Percentiles rank a stretch among this genome's conserved stretches.
Evolutionary conservation across 257 asterid genomes (phyloP).

Genomic region (Nemophila menziesii): DNA sequence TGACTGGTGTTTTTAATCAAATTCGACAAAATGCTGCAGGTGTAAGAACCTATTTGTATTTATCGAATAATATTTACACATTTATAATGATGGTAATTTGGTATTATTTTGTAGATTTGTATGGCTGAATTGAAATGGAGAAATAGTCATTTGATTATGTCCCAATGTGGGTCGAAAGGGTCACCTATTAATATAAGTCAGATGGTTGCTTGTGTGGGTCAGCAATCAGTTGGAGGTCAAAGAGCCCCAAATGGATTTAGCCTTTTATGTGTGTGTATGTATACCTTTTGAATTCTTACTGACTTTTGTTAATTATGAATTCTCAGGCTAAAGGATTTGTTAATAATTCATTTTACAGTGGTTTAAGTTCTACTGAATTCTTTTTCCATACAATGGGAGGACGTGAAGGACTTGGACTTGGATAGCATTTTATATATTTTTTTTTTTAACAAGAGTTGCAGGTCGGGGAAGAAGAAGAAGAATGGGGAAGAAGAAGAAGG

Average conservation of each 20-base stretch:
- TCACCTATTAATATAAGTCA: constrained; percentile 90
- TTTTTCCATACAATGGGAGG: constrained; percentile 99
- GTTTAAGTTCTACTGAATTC: constrained; percentile 81
- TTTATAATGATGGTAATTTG: background rate
- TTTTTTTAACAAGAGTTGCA: too few relatives aligned
- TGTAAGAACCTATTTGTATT: constrained; percentile 28
- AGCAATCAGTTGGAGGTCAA: constrained; percentile 88
- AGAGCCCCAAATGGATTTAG: constrained; percentile 92
- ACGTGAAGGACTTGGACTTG: constrained; percentile 98
- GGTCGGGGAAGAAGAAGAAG: too few relatives aligned
- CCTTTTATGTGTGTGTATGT: background rate
- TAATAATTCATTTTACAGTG: constrained; percentile 87
- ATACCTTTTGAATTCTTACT: too few relatives aligned
- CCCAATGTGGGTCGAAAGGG: constrained; percentile 98
- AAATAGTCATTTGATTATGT: constrained; percentile 93
- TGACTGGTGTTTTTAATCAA: constrained; percentile 49
- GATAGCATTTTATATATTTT: too few relatives aligned
- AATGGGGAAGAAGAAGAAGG: too few relatives aligned
- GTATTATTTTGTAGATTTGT: constrained; percentile 44
- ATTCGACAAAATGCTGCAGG: constrained; percentile 65
- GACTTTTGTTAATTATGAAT: constrained; percentile 5
- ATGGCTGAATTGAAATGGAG: constrained; percentile 74
- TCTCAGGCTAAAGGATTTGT: constrained; percentile 98
- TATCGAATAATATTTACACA: background rate
- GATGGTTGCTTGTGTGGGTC: constrained; percentile 99